Conservation (phyloP, 2,329 filamentous ascomycete genomes). For the Apiospora hydei region DNA sequence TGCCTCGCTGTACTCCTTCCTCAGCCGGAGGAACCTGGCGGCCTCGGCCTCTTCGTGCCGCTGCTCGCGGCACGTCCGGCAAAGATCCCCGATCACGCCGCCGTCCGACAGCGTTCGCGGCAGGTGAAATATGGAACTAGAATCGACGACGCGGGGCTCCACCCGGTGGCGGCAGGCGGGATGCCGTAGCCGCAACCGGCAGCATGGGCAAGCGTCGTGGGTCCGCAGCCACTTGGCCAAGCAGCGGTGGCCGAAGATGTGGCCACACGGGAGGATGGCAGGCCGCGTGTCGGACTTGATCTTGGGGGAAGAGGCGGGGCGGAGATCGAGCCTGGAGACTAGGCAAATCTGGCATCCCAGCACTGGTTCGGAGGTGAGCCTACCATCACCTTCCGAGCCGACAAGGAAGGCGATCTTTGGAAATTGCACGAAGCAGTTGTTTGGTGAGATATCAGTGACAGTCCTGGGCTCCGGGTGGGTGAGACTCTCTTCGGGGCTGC, state of each 20-base stretch:
- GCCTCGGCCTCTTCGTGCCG: conserved; percentile 8
- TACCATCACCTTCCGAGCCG: neutral
- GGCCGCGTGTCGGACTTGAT: conserved; percentile 18
- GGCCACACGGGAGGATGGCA: conserved; percentile 16
- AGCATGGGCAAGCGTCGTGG: conserved; percentile 10
- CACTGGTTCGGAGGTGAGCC: neutral
- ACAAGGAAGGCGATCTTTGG: conserved; percentile 20
- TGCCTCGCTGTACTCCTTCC: neutral
- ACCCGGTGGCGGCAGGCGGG: conserved; percentile 2
- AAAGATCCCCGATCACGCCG: neutral
- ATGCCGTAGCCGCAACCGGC: neutral
- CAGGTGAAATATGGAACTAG: neutral
- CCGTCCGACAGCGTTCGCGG: conserved; percentile 20
- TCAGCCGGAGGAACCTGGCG: neutral
- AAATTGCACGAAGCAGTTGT: conserved; percentile 16
- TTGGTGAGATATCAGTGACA: neutral
- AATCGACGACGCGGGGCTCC: conserved; percentile 19
- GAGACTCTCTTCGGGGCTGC: neutral
- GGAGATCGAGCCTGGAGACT: neutral
- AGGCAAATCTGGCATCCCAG: conserved; percentile 22
- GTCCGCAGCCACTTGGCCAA: conserved; percentile 21
- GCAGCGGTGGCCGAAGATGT: conserved; percentile 20
- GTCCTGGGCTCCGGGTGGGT: neutral
- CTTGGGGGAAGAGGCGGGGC: neutral
- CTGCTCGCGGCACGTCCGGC: conserved; percentile 7